Evolutionary conservation across 2,329 filamentous ascomycete genomes (phyloP).

Genomic region (Didymella pinodella): DNA sequence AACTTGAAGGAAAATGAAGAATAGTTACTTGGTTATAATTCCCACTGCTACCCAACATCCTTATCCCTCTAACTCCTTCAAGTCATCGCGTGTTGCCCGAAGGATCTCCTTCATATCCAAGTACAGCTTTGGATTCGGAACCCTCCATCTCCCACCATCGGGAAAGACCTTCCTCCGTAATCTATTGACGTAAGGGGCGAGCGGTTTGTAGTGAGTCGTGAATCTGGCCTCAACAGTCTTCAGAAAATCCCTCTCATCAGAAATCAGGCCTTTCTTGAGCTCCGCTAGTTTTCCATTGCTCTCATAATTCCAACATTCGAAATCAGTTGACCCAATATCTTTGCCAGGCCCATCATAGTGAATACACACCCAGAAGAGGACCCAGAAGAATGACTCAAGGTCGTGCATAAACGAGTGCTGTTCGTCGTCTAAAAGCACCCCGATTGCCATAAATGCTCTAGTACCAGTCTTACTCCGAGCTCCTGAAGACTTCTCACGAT

Average conservation of each 20-base stretch:
- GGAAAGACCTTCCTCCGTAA: constrained; percentile 51
- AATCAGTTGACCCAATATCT: constrained; percentile 42
- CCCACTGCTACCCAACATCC: too few species aligned
- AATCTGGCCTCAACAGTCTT: constrained; percentile 20
- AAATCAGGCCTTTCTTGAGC: not conserved
- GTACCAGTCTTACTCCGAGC: constrained; percentile 45
- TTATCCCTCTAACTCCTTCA: not conserved
- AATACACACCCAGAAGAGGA: constrained; percentile 59
- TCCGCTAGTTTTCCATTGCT: not conserved
- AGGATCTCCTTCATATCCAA: not conserved
- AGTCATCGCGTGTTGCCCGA: not conserved
- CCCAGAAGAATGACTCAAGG: constrained; percentile 60
- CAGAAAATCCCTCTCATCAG: not conserved
- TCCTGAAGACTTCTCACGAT: constrained; percentile 38
- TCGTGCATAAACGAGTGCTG: constrained; percentile 59
- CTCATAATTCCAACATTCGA: not conserved
- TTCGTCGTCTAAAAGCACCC: constrained; percentile 50
- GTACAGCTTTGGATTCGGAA: not conserved
- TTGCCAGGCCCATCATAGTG: constrained; percentile 40
- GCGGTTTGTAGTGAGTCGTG: constrained; percentile 49
- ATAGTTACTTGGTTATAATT: too few species aligned
- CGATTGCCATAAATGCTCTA: constrained; percentile 58
- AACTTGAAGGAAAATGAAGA: too few species aligned
- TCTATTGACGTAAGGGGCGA: constrained; percentile 52
- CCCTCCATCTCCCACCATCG: constrained; percentile 23